These are phyloP conservation scores for Starmerella stigmatis DNA, from an alignment of 805 yeast species.

Conservation along the genomic window DNA sequence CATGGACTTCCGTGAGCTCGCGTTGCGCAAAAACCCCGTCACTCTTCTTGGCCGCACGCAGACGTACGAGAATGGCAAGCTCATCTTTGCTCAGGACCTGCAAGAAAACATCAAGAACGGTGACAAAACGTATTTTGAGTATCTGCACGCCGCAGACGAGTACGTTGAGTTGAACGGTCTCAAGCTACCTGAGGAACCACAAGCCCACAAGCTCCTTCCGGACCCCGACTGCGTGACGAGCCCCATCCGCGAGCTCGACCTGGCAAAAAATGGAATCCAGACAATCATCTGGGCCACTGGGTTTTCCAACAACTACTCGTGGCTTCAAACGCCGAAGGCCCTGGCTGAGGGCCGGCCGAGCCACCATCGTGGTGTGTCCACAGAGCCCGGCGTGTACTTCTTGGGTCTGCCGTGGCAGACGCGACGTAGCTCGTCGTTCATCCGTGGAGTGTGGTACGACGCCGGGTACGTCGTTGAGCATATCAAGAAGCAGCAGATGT, in stretches of 20 bases:
- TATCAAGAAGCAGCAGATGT: conserved; percentile 15
- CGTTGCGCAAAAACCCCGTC: conserved; percentile 11
- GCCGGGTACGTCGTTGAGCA: conserved; percentile 18
- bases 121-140: conserved; percentile 15
- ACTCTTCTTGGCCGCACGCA: conserved; percentile 17
- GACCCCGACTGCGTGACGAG: conserved; percentile 11
- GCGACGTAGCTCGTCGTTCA: conserved; percentile 21
- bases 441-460: conserved; percentile 23
- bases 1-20: conserved; percentile 20
- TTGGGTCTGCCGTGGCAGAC: conserved; percentile 22
- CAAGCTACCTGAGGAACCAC: conserved; percentile 17
- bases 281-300: conserved; percentile 22
- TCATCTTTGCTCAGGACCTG: conserved; percentile 12
- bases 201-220: conserved; percentile 13
- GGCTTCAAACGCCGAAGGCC: conserved; percentile 14
- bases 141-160: conserved; percentile 17
- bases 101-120: conserved; percentile 12
- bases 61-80: conserved; percentile 8
- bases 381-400: conserved; percentile 20
- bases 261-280: conserved; percentile 7
- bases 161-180: conserved; percentile 13
- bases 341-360: conserved; percentile 10
- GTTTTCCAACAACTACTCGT: conserved; percentile 16
- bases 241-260: conserved; percentile 15
- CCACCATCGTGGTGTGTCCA: conserved; percentile 19